Conservation (phyloP, 768 basidiomycete genomes). For the Pleurotus ostreatus region DNA sequence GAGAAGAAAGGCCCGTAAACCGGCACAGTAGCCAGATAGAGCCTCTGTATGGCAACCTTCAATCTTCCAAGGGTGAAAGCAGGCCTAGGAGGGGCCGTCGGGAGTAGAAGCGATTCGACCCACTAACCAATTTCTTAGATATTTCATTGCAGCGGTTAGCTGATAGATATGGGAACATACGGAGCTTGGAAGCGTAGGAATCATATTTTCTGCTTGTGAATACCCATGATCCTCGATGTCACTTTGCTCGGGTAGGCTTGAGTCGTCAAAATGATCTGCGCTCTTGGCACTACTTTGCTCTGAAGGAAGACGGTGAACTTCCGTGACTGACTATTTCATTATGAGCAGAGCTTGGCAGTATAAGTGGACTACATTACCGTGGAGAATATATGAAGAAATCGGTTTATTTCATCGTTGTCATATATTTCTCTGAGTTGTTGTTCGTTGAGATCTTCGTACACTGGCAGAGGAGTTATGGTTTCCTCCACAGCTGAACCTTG, state of each 20-base stretch:
- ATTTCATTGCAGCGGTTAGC: not conserved
- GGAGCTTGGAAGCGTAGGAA: not conserved
- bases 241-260: no score
- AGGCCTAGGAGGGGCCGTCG: conserved; percentile 30
- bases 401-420: conserved; percentile 60
- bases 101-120: conserved; percentile 43
- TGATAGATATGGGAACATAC: not conserved
- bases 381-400: conserved; percentile 59
- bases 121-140: not conserved
- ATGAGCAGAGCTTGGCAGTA: not conserved
- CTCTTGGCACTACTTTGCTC: not conserved
- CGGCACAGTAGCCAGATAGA: conserved; percentile 51
- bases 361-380: conserved; percentile 34
- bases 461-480: no score
- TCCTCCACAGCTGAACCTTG: no score
- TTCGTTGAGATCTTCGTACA: conserved; percentile 33
- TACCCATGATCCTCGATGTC: no score
- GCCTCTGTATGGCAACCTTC: conserved; percentile 45
- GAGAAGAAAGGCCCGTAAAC: conserved; percentile 42
- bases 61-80: conserved; percentile 53
- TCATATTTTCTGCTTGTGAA: not conserved
- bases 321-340: conserved; percentile 51
- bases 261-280: no score
- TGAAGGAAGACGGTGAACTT: conserved; percentile 35
- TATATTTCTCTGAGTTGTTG: conserved; percentile 52